Evolutionary conservation across 2,329 filamentous ascomycete species (phyloP), one percentile per base, ranked within the genome.

Genomic region (Curvularia verruculosa): DNA sequence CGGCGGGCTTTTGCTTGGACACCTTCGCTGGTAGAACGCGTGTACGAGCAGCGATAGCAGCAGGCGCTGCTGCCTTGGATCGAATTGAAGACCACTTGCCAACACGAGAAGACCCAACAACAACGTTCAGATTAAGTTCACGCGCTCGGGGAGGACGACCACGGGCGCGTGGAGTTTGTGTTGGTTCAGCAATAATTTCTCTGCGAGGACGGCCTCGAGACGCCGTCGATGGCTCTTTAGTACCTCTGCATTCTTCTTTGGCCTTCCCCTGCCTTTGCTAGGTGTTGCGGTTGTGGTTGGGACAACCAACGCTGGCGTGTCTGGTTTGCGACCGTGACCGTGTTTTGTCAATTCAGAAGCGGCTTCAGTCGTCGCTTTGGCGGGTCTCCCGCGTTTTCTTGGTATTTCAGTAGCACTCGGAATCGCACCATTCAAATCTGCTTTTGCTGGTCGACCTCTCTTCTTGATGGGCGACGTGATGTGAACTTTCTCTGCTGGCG

Each of bases 301-400:
- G 18, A 47, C 46, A 12, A 50, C 44, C 5, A 18, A 34, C 19
- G 54, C 51, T 8, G 39, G 53, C 49, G 57, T 56, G 24, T 46
- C 51, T 13, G 60, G 51, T 28, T 49, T 61, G 40, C 64, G 62
- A 47, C 64, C 57, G 36, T 63, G 62, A 47, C 64, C 58, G 52
- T 64, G 62, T 52, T 54, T 61, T 39, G 53, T 58, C 2, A 55
- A 52, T 44, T 61, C 49, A 6, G 45, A 40, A 39, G 54, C 59
- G 28, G 18, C 49, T 24, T 61, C 49, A 8, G 21, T 47, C 24
- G 41, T 45, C 28, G 49, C 52, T 55, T 65, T 69, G 3, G 63
- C 49, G 0, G 61, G 64, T n/a, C 66, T 63, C 10, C 67, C 66
- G 46, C 66, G 68, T 51, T 64, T 69, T 54, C 65, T 67, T 1